phyloP scores from a whole-genome alignment of 1,284 basidiomycete genomes.

The Farysia itapuensis region DNA sequence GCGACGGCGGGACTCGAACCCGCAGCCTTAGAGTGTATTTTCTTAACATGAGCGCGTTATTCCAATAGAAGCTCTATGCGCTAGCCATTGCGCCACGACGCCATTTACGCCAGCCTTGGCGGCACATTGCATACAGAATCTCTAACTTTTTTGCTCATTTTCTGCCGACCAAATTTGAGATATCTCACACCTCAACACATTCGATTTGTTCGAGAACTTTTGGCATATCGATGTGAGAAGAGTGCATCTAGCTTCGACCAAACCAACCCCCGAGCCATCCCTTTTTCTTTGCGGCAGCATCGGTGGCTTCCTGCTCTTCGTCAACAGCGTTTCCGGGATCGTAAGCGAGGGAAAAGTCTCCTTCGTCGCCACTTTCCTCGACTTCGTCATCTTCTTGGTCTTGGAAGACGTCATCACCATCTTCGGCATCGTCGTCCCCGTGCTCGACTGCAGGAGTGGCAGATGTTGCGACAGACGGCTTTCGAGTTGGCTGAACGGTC shows the following conservation, averaged over 20 bases:
- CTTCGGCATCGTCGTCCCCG: slow-evolving; percentile 2
- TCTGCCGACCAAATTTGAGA: too few species aligned
- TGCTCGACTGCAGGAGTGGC: neutral
- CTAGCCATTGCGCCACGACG: slow-evolving; percentile 45
- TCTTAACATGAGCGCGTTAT: too few species aligned
- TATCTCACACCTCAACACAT: too few species aligned
- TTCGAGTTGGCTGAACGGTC: slow-evolving; percentile 1
- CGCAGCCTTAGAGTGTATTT: slow-evolving; percentile 36
- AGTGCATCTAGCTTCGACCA: slow-evolving; percentile 23
- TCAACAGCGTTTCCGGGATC: slow-evolving; percentile 43
- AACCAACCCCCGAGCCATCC: slow-evolving; percentile 58
- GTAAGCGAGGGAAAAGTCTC: slow-evolving; percentile 31
- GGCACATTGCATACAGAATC: too few species aligned
- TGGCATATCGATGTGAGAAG: too few species aligned
- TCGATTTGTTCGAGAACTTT: too few species aligned
- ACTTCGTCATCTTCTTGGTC: slow-evolving; percentile 24
- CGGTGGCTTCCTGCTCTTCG: slow-evolving; percentile 47
- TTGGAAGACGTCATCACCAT: neutral
- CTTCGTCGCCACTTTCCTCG: slow-evolving; percentile 10
- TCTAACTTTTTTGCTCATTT: too few species aligned
- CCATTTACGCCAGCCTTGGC: too few species aligned
- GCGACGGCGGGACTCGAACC: slow-evolving; percentile 42
- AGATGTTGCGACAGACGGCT: slow-evolving; percentile 1
- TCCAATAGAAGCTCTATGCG: slow-evolving; percentile 36
- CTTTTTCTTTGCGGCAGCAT: slow-evolving; percentile 32